Evolutionary conservation across 306 rosid genomes (phyloP).

Genomic region (Rosa rugosa): DNA sequence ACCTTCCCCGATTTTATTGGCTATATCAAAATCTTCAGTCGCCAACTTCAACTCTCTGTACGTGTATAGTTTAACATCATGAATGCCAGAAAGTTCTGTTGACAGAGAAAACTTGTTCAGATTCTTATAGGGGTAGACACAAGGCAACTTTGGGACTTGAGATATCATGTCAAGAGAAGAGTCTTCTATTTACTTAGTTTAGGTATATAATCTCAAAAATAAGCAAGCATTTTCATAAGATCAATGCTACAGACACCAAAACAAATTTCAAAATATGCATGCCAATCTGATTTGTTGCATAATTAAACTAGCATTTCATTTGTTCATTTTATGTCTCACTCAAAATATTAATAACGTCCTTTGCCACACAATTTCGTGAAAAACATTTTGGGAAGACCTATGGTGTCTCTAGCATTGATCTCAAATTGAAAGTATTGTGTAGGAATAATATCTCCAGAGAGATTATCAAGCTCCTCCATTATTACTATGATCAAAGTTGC

Average conservation of each 20-base stretch:
- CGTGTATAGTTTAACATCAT: constrained; percentile 57
- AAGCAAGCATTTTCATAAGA: neutral
- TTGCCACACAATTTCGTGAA: neutral
- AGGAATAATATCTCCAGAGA: neutral
- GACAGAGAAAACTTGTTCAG: constrained; percentile 22
- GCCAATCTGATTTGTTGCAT: constrained; percentile 1
- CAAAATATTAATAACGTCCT: neutral
- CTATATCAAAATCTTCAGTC: constrained; percentile 65
- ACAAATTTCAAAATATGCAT: neutral
- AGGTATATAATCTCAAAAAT: constrained; percentile 6
- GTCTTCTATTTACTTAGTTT: neutral
- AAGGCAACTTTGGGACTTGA: neutral
- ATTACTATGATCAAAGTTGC: neutral
- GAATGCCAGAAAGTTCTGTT: constrained; percentile 62
- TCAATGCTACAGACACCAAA: neutral
- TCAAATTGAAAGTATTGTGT: neutral
- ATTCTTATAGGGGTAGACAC: constrained; percentile 4
- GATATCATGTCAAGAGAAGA: neutral
- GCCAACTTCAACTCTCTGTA: constrained; percentile 70
- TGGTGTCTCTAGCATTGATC: neutral
- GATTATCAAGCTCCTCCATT: neutral
- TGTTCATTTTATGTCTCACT: neutral
- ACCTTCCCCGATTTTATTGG: constrained; percentile 93
- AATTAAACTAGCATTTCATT: neutral
- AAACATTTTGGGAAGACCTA: neutral